Evolutionary conservation across 2,329 filamentous ascomycete genomes (phyloP).

Genomic region (Fusarium globosum): DNA sequence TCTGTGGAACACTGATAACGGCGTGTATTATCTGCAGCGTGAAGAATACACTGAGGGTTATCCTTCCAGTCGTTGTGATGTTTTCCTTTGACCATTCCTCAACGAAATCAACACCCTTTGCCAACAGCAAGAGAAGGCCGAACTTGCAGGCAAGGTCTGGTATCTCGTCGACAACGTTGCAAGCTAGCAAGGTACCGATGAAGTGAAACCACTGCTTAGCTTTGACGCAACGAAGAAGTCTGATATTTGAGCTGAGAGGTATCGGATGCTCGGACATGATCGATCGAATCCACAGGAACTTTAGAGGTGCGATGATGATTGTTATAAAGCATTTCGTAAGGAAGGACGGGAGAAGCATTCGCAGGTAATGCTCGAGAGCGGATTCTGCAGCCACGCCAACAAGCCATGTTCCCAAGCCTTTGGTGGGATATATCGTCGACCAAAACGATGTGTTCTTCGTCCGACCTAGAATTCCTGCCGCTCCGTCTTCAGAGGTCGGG

Average conservation of each 20-base stretch:
- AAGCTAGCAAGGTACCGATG: neutral
- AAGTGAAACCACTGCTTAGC: neutral
- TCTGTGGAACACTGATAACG: neutral
- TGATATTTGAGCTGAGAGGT: too few species aligned
- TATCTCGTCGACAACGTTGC: neutral
- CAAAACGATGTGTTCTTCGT: neutral
- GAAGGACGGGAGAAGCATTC: accelerated
- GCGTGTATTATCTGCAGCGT: neutral
- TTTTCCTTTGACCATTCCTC: neutral
- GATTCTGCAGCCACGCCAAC: neutral
- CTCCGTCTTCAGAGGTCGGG: neutral
- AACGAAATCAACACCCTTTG: neutral
- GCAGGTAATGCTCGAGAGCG: neutral
- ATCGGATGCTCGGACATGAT: accelerated
- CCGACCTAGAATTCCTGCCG: neutral
- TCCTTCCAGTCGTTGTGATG: accelerated
- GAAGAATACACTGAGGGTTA: neutral
- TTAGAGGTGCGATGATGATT: neutral
- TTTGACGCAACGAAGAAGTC: neutral
- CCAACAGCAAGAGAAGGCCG: neutral
- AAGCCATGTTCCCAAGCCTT: neutral
- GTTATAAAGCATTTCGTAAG: neutral
- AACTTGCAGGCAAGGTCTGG: neutral
- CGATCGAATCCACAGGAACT: neutral
- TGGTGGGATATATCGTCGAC: neutral